A percentile compares a stretch with the other conserved stretches of the same genome.
Evolutionary conservation across 2,329 filamentous ascomycete genomes (phyloP).

Genomic region (Colletotrichum cuscutae): DNA sequence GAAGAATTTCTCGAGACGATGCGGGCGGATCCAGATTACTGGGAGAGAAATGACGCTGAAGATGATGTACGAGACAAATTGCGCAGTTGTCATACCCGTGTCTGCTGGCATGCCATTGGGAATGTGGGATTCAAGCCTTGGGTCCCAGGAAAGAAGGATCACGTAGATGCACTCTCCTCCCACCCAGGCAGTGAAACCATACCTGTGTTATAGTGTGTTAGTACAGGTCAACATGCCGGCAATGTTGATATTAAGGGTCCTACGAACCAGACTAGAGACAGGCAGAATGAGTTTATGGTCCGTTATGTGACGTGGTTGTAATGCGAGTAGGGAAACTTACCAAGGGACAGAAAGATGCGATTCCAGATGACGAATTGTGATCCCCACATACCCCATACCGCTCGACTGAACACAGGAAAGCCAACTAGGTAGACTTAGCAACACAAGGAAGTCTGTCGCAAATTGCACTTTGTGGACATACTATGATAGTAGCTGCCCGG

Average conservation of each 20-base stretch:
- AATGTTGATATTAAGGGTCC: not conserved
- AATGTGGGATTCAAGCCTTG: conserved; percentile 53
- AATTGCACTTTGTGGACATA: conserved; percentile 35
- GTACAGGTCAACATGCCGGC: not conserved
- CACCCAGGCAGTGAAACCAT: conserved; percentile 58
- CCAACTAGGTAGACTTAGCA: conserved; percentile 35
- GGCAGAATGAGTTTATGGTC: not conserved
- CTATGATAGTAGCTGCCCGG: conserved; percentile 54
- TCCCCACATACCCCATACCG: conserved; percentile 44
- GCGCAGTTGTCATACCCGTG: conserved; percentile 55
- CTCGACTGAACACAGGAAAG: conserved; percentile 46
- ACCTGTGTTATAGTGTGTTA: conserved; percentile 40
- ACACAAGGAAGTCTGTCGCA: too few relatives aligned
- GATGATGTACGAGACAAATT: conserved; percentile 55
- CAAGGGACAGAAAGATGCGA: conserved; percentile 52
- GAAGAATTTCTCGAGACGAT: conserved; percentile 55
- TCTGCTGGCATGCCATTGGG: conserved; percentile 51
- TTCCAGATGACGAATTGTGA: conserved; percentile 45
- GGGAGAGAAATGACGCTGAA: conserved; percentile 56
- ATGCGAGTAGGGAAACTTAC: conserved; percentile 39
- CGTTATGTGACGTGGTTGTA: too few relatives aligned
- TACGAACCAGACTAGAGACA: conserved; percentile 39
- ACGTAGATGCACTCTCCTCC: conserved; percentile 58
- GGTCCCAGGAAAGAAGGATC: conserved; percentile 57
- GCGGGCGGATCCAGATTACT: conserved; percentile 55